Conservation (phyloP, 2,329 filamentous ascomycete species). For the Daldinia sp. region DNA sequence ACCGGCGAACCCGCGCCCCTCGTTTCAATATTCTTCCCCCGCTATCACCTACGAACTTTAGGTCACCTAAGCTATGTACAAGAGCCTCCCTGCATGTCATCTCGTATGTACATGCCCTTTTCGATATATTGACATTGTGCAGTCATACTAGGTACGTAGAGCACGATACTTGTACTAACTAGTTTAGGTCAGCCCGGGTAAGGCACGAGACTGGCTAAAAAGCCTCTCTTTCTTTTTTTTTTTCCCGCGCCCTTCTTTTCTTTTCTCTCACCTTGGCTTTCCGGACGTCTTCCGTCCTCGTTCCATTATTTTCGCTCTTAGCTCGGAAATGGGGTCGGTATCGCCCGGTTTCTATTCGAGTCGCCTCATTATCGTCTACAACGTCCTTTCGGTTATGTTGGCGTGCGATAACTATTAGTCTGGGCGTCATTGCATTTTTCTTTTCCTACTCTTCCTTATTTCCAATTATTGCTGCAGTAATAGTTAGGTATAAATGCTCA, state of each 20-base stretch:
- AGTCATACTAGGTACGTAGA: background rate
- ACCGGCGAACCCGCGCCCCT: conserved; percentile 1
- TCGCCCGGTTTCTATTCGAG: conserved; percentile 11
- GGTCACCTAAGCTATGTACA: no score
- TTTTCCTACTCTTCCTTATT: background rate
- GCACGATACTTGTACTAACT: no score
- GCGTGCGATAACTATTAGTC: conserved; percentile 11
- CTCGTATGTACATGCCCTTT: conserved; percentile 30
- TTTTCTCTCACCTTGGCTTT: conserved; percentile 7
- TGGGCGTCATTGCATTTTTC: conserved; percentile 13
- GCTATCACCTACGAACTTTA: no score
- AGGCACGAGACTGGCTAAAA: no score
- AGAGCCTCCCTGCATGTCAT: conserved; percentile 28
- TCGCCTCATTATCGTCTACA: conserved; percentile 22
- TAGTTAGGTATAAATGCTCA: background rate
- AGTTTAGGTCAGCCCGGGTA: no score
- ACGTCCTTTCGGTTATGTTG: background rate
- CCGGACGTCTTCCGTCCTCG: conserved; percentile 15
- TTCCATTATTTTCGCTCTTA: conserved; percentile 27
- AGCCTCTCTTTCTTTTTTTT: background rate
- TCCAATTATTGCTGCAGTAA: background rate
- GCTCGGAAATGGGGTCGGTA: conserved; percentile 23
- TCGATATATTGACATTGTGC: background rate
- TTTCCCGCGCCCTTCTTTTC: no score
- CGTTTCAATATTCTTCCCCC: background rate